Base-by-base conservation (phyloP, 306 rosid genomes). In the Argentina anserina region DNA sequence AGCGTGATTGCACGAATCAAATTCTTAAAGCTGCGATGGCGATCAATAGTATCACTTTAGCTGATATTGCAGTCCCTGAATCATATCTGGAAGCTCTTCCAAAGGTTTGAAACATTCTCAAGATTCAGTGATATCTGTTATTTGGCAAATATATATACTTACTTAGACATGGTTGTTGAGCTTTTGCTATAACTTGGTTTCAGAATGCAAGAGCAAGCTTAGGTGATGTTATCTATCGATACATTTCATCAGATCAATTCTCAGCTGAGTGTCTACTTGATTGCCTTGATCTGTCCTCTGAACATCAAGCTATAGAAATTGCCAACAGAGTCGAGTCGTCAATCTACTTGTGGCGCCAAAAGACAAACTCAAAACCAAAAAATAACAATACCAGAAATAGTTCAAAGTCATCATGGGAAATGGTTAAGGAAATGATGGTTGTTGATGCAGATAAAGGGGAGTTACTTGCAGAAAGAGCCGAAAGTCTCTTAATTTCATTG, bases 381-480 rank as follows among this genome's bases (percentile, higher is more conserved):
- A 56, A 64, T 67, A 76, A 47, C 74, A 78, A 84, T 3, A 71
- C 83, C 72, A 76, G 90, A 47, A 58, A 83, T 47, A 78, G 84
- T 50, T 87, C 99, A 59, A 91, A 89, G 79, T 77, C 97, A 20
- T 95, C 99, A 23, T 91, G 99, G 99, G 99, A 92, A 76, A 91
- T 95, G 93, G 97, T 95, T 43, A 95, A 88, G 86, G 99, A 95
- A 71, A 76, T 90, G 73, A 91, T 95, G 97, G 81, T 95, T 93
- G 81, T 84, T 18, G 99, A 95, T 73, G 89, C 81, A 6, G 99
- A 95, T 77, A 95, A 91, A 79, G 75, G 85, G 84, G 99, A 91
- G 10, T 69, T 95, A 84, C 89, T 95, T 46, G 91, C 97, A 5
- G 97, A 95, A 68, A 83, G 97, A 78, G 96, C 97, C 17, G 97